Conservation (phyloP, 441 rosid genomes). For the Gossypium laxum region DNA sequence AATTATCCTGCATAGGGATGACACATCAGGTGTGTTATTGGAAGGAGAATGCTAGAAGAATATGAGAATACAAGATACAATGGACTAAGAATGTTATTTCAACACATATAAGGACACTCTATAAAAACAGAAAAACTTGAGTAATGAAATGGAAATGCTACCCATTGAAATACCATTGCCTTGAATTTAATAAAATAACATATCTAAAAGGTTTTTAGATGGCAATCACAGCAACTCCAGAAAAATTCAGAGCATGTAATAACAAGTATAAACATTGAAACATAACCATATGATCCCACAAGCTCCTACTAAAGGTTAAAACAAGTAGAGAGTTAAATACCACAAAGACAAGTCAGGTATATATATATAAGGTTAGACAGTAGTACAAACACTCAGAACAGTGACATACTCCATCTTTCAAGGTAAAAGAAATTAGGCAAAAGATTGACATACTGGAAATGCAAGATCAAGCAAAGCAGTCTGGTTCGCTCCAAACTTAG, state of each 20-base stretch:
- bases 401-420: neutral
- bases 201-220: neutral
- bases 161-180: neutral
- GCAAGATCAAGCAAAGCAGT: constrained; percentile 92
- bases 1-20: constrained; percentile 55
- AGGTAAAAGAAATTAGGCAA: neutral
- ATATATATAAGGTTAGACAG: neutral
- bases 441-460: constrained; percentile 58
- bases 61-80: neutral
- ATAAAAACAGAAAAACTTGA: neutral
- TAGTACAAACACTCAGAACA: neutral
- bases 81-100: neutral
- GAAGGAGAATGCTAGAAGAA: neutral
- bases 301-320: neutral
- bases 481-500: constrained; percentile 89
- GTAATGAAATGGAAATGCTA: neutral
- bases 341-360: neutral
- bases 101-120: neutral
- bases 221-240: neutral
- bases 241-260: neutral
- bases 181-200: neutral
- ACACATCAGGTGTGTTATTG: neutral
- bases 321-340: constrained; percentile 7
- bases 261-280: neutral
- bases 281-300: neutral